These are phyloP conservation scores for Fagopyrum esculentum DNA, from an alignment of 148 eudicot genomes.

Conservation along the genomic window DNA sequence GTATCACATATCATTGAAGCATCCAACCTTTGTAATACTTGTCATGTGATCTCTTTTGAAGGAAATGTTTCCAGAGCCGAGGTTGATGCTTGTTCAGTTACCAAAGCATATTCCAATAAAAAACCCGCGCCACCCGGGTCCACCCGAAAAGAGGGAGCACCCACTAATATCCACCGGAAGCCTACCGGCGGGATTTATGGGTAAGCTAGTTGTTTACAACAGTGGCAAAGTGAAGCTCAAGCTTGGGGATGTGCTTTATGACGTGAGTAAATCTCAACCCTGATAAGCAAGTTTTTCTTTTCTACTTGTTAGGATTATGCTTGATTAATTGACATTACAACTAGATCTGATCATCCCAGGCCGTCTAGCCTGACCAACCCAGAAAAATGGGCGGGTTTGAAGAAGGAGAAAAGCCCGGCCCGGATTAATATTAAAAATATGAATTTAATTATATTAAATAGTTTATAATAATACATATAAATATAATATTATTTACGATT, in stretches of 20 bases:
- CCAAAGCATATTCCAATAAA: background rate
- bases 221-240: slow-evolving; percentile 17
- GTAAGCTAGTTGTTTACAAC: slow-evolving; percentile 6
- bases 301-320: too few species aligned
- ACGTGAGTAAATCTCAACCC: too few species aligned
- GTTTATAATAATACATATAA: too few species aligned
- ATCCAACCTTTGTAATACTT: background rate
- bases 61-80: background rate
- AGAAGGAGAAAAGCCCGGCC: too few species aligned
- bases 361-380: too few species aligned
- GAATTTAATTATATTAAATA: too few species aligned
- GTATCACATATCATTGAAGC: background rate
- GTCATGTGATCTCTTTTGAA: background rate
- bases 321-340: too few species aligned
- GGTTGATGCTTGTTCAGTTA: slow-evolving; percentile 8
- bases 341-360: too few species aligned
- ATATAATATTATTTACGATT: too few species aligned
- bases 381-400: too few species aligned
- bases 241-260: slow-evolving; percentile 11
- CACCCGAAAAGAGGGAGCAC: background rate
- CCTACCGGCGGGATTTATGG: slow-evolving; percentile 1
- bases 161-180: background rate
- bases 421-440: too few species aligned
- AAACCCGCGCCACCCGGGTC: background rate
- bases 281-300: too few species aligned